Evolutionary conservation across 768 basidiomycete species (phyloP).

Genomic region (Asterophora parasitica): DNA sequence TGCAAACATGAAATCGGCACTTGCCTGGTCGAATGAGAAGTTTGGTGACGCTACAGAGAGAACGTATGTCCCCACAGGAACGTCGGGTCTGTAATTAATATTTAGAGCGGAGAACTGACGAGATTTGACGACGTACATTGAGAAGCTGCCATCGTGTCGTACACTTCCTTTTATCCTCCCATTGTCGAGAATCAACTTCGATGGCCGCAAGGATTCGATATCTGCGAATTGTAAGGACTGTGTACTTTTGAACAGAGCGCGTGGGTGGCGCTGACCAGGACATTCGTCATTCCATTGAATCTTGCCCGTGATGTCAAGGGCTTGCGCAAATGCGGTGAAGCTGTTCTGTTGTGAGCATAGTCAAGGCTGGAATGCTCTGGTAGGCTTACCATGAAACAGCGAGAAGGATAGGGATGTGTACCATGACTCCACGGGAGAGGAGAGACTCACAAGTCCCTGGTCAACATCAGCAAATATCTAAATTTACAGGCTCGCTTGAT

Average conservation of each 20-base stretch:
- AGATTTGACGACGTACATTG: conserved; percentile 46
- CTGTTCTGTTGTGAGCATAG: conserved; percentile 6
- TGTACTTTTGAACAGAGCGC: neutral
- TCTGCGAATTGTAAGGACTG: conserved; percentile 6
- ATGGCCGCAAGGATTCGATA: conserved; percentile 39
- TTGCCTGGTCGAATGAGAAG: conserved; percentile 66
- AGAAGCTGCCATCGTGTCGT: conserved; percentile 54
- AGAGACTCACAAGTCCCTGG: neutral
- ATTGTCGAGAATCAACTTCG: conserved; percentile 59
- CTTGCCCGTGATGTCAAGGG: conserved; percentile 56
- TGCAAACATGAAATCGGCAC: conserved; percentile 1
- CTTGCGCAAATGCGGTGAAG: conserved; percentile 27
- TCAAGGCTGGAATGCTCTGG: neutral
- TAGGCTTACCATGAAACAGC: conserved; percentile 25
- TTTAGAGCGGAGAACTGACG: neutral
- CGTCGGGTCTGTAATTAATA: conserved; percentile 48
- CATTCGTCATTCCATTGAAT: conserved; percentile 73
- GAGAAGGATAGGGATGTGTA: conserved; percentile 18
- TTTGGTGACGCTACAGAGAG: conserved; percentile 67
- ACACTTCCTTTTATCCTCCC: conserved; percentile 51
- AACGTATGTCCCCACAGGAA: conserved; percentile 64
- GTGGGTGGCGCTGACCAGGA: conserved; percentile 36
- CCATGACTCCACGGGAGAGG: conserved; percentile 7
- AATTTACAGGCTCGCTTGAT: too few relatives aligned
- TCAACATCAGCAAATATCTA: conserved; percentile 19